Base-by-base conservation (phyloP, 164 flowering plant genomes). In the Aristolochia contorta region DNA sequence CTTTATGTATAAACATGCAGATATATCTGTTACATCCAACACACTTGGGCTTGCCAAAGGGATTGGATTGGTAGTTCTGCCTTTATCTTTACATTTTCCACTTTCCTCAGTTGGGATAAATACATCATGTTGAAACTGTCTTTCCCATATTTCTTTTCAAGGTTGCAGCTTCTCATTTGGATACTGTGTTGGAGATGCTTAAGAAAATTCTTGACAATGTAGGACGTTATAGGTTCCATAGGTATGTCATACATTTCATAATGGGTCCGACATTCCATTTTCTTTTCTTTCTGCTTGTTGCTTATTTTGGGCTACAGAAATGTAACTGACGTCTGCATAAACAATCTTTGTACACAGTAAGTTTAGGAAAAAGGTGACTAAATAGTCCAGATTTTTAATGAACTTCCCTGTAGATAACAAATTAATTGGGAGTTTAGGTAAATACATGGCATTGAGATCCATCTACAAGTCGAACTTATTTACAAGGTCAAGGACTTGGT, bases 121-220 rank as follows among this genome's bases (percentile, higher is more conserved):
- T 6, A 33, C 33, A 7, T 33, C 18, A 22, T 16, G 18, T 45
- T 21, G 7, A 19, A 46, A 32, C 21, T 16, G 6, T 27, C 23
- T n/a, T 15, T 13, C 6, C 52, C 32, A 54, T 47, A 14, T 59
- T 57, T 2, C 54, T 22, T 22, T 58, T 69, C 13, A 69, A 90
- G 99, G 97, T 93, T 75, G 94, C 99, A 23, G 92, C 97, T 60
- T 86, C 97, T 54, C 99, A 90, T 73, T 79, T 93, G 82, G 99
- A 93, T 71, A 86, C 90, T 27, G 95, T 90, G 16, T 62, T 93
- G 73, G 99, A 84, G 45, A 86, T 88, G 80, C 81, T 93, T 67
- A 93, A 93, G 70, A 77, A 66, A 43, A 88, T 93, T 75, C 79
- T 93, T 51, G 95, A 90, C 67, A 79, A 69, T 69, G 80, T 90